Percentiles rank a stretch among this genome's conserved stretches.
Evolutionary conservation across 2,329 filamentous ascomycete genomes (phyloP).

Genomic region (Alternaria sp.): DNA sequence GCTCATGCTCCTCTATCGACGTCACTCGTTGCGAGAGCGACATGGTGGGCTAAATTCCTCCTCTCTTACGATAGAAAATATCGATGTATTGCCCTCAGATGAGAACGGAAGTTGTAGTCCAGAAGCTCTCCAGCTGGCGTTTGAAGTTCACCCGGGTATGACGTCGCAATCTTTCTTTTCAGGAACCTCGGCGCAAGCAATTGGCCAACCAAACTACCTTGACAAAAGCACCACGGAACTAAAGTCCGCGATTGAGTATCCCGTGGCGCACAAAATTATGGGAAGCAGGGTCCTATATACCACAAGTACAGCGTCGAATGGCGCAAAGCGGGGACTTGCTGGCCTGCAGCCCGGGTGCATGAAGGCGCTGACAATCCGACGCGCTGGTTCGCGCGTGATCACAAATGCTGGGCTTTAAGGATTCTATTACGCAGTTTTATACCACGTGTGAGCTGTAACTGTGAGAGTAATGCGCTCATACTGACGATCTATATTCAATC

Average conservation of each 20-base stretch:
- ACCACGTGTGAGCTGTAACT: conserved; percentile 15
- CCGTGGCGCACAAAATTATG: conserved; percentile 1
- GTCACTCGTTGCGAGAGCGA: conserved; percentile 52
- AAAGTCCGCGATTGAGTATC: not conserved
- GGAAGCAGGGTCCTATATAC: conserved; percentile 25
- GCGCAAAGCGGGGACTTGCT: conserved; percentile 27
- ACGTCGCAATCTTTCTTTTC: conserved; percentile 18
- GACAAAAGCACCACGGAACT: not conserved
- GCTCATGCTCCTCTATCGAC: conserved; percentile 53
- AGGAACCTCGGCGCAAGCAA: conserved; percentile 9
- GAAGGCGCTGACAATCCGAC: conserved; percentile 25
- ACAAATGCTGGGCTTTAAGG: conserved; percentile 17
- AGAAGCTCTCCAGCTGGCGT: conserved; percentile 2
- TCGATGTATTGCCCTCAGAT: not conserved
- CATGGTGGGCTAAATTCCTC: conserved; percentile 37
- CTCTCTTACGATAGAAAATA: not conserved
- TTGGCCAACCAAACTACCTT: conserved; percentile 10
- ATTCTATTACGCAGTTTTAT: conserved; percentile 19
- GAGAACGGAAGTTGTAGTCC: not conserved
- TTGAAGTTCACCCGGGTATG: conserved; percentile 15
- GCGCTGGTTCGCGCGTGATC: conserved; percentile 33
- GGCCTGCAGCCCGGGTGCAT: conserved; percentile 15
- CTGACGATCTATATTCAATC: not conserved
- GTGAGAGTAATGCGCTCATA: conserved; percentile 1
- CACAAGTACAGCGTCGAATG: conserved; percentile 12